Percentiles rank a stretch among this genome's conserved stretches.
Conservation (phyloP, 352 stramenopile species). For the Phytophthora gonapodyides region DNA sequence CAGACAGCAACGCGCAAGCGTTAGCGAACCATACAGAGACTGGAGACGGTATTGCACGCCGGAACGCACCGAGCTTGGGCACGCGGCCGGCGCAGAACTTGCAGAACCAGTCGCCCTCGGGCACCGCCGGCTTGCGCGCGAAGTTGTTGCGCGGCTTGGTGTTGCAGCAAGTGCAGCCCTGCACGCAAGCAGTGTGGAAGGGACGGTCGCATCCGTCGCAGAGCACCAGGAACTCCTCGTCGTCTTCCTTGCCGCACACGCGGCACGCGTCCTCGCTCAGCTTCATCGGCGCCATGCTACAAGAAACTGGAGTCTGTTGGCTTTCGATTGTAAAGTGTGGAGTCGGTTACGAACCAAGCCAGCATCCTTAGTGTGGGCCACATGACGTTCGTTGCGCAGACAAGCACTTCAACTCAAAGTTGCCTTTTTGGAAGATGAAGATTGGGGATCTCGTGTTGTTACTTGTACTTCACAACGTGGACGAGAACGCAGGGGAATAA, state of each 20-base stretch:
- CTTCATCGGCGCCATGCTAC: conserved; percentile 33
- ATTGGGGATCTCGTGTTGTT: conserved; percentile 2
- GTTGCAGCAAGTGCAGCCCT: conserved; percentile 78
- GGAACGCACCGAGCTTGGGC: conserved; percentile 48
- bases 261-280: conserved; percentile 77
- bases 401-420: neutral
- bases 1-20: conserved; percentile 5
- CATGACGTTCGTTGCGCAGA: conserved; percentile 13
- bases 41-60: neutral
- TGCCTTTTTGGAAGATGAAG: neutral
- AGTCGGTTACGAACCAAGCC: conserved; percentile 14
- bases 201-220: conserved; percentile 80
- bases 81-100: conserved; percentile 80
- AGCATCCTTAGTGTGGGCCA: conserved; percentile 26
- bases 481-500: conserved; percentile 7
- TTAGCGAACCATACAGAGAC: conserved; percentile 10
- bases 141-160: conserved; percentile 82
- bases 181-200: conserved; percentile 77
- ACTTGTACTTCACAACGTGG: conserved; percentile 13
- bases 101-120: conserved; percentile 87
- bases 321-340: conserved; percentile 17
- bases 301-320: neutral
- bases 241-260: conserved; percentile 76
- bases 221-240: conserved; percentile 80
- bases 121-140: conserved; percentile 71